Evolutionary conservation across 1,139 yeast species (phyloP).

Genomic region (Pichia sp.): DNA sequence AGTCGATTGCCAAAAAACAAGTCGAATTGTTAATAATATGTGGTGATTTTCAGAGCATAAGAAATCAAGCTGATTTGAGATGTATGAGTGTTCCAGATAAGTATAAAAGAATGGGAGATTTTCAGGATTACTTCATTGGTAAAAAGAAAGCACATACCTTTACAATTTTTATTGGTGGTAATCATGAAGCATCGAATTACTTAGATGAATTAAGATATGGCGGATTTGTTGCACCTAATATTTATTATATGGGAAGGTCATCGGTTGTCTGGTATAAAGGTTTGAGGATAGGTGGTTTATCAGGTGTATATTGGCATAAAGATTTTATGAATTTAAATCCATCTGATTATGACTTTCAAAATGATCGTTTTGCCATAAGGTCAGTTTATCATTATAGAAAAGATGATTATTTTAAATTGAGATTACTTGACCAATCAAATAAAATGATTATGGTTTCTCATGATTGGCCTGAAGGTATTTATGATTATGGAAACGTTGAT

Average conservation of each 20-base stretch:
- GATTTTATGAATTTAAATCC: slow-evolving; percentile 36
- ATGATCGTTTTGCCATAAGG: slow-evolving; percentile 36
- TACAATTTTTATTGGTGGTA: slow-evolving; percentile 89
- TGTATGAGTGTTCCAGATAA: slow-evolving; percentile 59
- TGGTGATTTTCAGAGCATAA: slow-evolving; percentile 79
- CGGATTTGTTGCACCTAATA: slow-evolving; percentile 91
- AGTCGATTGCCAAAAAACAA: slow-evolving; percentile 16
- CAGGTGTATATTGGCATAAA: slow-evolving; percentile 69
- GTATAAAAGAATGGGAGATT: slow-evolving; percentile 65
- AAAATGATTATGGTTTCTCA: slow-evolving; percentile 56
- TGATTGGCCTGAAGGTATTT: slow-evolving; percentile 93
- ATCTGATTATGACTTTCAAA: slow-evolving; percentile 43
- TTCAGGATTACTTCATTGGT: slow-evolving; percentile 66
- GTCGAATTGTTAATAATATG: slow-evolving; percentile 72
- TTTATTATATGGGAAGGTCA: slow-evolving; percentile 80
- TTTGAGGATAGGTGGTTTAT: slow-evolving; percentile 68
- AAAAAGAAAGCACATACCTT: slow-evolving; percentile 58
- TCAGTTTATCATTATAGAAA: slow-evolving; percentile 74
- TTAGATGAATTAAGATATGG: slow-evolving; percentile 72
- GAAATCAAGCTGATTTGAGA: slow-evolving; percentile 57
- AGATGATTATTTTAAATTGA: slow-evolving; percentile 53
- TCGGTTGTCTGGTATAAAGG: slow-evolving; percentile 74
- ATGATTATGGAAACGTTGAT: slow-evolving; percentile 51
- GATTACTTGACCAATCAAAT: slow-evolving; percentile 30
- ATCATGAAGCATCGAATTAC: slow-evolving; percentile 85